Conservation (phyloP, 306 rosid species). For the Argentina anserina region DNA sequence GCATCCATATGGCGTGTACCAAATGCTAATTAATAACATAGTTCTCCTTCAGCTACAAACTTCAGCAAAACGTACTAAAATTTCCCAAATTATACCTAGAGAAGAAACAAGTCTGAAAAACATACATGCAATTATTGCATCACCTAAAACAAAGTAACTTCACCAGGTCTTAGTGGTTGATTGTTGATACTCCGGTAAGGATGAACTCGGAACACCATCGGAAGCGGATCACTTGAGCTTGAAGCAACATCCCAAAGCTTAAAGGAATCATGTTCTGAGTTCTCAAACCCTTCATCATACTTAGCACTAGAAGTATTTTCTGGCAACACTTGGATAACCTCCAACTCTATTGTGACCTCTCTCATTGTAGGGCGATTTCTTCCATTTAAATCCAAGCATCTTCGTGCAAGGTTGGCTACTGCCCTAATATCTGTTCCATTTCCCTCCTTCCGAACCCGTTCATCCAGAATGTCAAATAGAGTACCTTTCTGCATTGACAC, state of each 20-base stretch:
- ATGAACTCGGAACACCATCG: not conserved
- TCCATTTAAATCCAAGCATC: not conserved
- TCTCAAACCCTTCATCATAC: not conserved
- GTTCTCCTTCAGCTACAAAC: no score
- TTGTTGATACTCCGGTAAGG: not conserved
- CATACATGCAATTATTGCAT: not conserved
- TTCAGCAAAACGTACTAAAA: no score
- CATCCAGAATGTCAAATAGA: no score
- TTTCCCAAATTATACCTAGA: not conserved
- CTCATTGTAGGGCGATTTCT: not conserved
- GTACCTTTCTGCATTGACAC: no score
- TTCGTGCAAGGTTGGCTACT: not conserved
- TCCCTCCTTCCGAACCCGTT: not conserved
- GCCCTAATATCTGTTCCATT: not conserved
- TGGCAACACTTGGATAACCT: not conserved
- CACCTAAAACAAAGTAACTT: not conserved
- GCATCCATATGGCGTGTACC: no score
- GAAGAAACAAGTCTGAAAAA: not conserved
- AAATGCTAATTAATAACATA: no score
- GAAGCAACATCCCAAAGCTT: not conserved
- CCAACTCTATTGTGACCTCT: not conserved
- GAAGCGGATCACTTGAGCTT: not conserved
- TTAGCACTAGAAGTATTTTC: not conserved
- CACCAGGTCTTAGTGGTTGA: not conserved
- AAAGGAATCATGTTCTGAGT: not conserved